Conservation (phyloP, 345 rosid species). For the Punica granatum region DNA sequence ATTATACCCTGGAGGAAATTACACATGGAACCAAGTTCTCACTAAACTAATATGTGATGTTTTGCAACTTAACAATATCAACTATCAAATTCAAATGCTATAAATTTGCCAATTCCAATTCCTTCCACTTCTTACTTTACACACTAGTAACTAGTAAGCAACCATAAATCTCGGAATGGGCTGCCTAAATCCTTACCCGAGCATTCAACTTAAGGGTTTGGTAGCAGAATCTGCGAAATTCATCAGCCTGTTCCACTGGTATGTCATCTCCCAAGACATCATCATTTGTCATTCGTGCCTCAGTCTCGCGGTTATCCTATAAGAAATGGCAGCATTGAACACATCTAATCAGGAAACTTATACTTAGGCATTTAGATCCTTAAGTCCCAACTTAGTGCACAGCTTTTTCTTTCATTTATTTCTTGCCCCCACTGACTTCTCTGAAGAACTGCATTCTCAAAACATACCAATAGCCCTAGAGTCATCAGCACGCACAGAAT, state of each 20-base stretch:
- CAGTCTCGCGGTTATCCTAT: conserved; percentile 59
- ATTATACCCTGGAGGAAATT: background rate
- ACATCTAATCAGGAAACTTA: background rate
- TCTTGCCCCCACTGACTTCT: too few relatives aligned
- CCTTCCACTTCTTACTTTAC: too few relatives aligned
- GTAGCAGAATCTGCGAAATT: conserved; percentile 56
- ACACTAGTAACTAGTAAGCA: too few relatives aligned
- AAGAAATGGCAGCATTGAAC: conserved; percentile 3
- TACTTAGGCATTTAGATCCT: conserved; percentile 7
- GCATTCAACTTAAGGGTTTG: conserved; percentile 50
- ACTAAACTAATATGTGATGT: background rate
- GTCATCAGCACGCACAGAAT: background rate
- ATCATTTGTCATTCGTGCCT: conserved; percentile 73
- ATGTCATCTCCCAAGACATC: conserved; percentile 95
- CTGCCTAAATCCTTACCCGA: conserved; percentile 34
- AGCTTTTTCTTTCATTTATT: too few relatives aligned
- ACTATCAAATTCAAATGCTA: background rate
- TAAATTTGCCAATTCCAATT: background rate
- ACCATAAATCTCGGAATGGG: background rate
- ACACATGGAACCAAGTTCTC: background rate
- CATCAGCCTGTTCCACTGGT: conserved; percentile 68
- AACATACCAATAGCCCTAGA: background rate
- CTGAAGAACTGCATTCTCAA: background rate
- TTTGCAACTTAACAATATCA: background rate
- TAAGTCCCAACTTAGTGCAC: too few relatives aligned